Base-by-base conservation (phyloP, 331 rosid species). In the Phaseolus coccineus region DNA sequence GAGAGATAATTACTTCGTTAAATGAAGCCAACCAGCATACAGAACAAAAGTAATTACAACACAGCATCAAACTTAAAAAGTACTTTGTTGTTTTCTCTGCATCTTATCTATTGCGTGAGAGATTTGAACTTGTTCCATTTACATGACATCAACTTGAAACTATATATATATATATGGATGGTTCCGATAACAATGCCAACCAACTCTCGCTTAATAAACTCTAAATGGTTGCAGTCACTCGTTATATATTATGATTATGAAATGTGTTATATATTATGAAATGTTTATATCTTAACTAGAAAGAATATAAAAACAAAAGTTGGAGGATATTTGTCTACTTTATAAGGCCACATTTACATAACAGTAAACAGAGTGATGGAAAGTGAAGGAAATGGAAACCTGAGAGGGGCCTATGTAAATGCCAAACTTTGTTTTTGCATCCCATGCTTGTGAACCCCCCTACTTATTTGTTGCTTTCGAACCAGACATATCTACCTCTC, bases 391-490 rank as follows among this genome's bases (percentile, higher is more conserved):
- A 51, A 62, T 16, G 48, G 78, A 71, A 58, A 48, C 71, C 56
- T 71, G 76, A 63, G 78, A 77, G 35, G 71, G 16, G 16, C 62
- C 58, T 42, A 31, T 33, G 50, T 28, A 74, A 65, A 67, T 50
- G 69, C 71, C 81, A 39, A 67, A 69, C 8, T 48, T 57, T 44
- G 61, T 9, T 35, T 15, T 69, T 53, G 79, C 68, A 76, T 31
- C 6, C 73, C 81, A n/a, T 10, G 57, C 91, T 73, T 85, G 91
- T 87, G 91, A 91, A 73, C 69, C 53, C 30, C 27, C 53, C 35
- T n/a, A 2, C 5, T 0, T 8, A 10, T 82, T 82, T 84, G 88
- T 80, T 62, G 19, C 58, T 77, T 84, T 80, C 65, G 72, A 15
- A 53, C 4, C 28, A 28, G 65, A 77, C 83, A 67, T 65, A 3